A percentile compares a stretch with the other conserved stretches of the same genome.
These are phyloP conservation scores for Typha latifolia DNA, from an alignment of 176 grass and related monocot genomes.

Conservation along the genomic window DNA sequence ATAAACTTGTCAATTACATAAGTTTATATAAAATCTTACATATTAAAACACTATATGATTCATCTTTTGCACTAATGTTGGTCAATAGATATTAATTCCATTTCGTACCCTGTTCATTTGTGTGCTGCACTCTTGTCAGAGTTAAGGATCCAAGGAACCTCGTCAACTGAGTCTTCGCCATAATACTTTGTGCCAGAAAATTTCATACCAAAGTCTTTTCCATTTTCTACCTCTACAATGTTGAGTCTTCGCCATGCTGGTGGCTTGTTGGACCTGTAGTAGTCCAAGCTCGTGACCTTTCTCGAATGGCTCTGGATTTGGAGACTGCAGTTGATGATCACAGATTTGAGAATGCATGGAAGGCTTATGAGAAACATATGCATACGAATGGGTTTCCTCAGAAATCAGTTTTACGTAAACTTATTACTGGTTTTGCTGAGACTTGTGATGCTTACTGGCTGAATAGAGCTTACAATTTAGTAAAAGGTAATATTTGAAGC, in stretches of 20 bases:
- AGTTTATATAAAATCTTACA: no score
- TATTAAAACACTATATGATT: no score
- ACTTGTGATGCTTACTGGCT: conserved; percentile 47
- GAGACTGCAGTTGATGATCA: conserved; percentile 45
- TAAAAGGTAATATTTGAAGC: conserved; percentile 32
- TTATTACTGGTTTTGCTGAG: conserved; percentile 54
- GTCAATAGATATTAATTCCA: no score
- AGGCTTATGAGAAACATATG: conserved; percentile 50
- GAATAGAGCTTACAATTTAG: conserved; percentile 54
- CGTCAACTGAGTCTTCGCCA: background rate
- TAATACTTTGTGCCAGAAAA: background rate
- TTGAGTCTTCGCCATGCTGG: background rate
- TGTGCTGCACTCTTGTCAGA: background rate
- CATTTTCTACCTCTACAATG: background rate
- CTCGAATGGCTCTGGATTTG: conserved; percentile 45
- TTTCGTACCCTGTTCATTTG: no score
- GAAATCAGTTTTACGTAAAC: conserved; percentile 67
- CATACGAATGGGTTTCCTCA: conserved; percentile 51
- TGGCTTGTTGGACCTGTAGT: conserved; percentile 29
- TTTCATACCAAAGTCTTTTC: background rate
- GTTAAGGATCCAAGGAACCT: background rate
- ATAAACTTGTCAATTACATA: no score
- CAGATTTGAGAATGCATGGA: conserved; percentile 78
- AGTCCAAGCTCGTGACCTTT: conserved; percentile 51
- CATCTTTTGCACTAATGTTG: no score